Base-by-base conservation (phyloP, 306 rosid species). In the Arachis hypogaea region DNA sequence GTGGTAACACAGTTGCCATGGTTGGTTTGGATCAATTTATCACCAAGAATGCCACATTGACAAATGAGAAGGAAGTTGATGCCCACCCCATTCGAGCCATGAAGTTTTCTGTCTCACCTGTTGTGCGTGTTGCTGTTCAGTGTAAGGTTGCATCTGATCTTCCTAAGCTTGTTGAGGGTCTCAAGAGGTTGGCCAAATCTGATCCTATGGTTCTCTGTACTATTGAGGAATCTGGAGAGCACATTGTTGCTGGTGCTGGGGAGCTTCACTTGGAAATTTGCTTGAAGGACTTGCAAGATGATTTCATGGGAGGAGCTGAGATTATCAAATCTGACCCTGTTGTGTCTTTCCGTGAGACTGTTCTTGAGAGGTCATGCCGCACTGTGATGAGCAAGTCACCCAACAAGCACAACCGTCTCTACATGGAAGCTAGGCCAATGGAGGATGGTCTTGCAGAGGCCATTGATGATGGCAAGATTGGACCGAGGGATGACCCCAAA, bases 131-230 rank as follows among this genome's bases (percentile, higher is more conserved):
- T 59, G 98, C 98, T 11, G 97, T 93, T 47, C 97, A 88, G 85
- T 93, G 98, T 57, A 93, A 93, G 92, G 93, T 90, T 62, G 97
- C 98, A 2, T 93, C 98, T 33, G 98, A 93, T 71, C 96, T 93
- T 77, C 98, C 98, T 50, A 91, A 93, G 80, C 97, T 93, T 61
- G 98, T 93, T 56, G 97, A 93, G 82, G 98, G 98, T 46, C 90
- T 93, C 7, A 93, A 93, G 14, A 84, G 97, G 30, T 56, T 93
- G 83, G 96, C 96, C 5, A 93, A 93, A 81, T 93, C 98, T 3
- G 97, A 93, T 72, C 98, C 97, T 77, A 93, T 91, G 97, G 98
- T 93, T 42, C 89, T 88, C 30, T 93, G 97, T 77, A 69, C 89
- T 1, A 93, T 93, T 16, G 97, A 89, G 79, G 98, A 93, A 77